Conservation (phyloP, 2,329 filamentous ascomycete genomes). For the Aspergillus latus region DNA sequence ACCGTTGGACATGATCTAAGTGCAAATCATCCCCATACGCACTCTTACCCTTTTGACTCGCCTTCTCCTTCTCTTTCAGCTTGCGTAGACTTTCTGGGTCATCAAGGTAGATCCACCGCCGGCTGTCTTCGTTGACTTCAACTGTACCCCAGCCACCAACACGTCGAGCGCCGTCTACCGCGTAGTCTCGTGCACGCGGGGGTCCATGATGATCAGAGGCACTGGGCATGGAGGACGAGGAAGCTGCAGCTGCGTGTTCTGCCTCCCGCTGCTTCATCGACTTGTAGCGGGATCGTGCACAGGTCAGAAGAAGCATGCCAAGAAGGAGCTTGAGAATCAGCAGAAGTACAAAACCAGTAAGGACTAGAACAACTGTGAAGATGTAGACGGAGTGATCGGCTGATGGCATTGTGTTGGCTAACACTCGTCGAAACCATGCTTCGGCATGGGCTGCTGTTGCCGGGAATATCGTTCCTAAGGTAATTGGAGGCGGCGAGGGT, state of each 20-base stretch:
- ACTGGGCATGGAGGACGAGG: slow-evolving; percentile 3
- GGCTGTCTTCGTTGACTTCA: slow-evolving; percentile 84
- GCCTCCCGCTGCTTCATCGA: slow-evolving; percentile 72
- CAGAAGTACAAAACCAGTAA: slow-evolving; percentile 80
- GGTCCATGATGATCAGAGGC: slow-evolving; percentile 21
- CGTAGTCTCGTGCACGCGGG: slow-evolving; percentile 44
- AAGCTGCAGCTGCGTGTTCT: slow-evolving; percentile 16
- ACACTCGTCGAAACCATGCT: slow-evolving; percentile 38
- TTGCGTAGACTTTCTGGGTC: slow-evolving; percentile 70
- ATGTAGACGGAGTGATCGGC: slow-evolving; percentile 44
- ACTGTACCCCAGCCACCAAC: slow-evolving; percentile 81
- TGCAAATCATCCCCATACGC: slow-evolving; percentile 58
- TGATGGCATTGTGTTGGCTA: slow-evolving; percentile 45
- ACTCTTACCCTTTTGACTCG: slow-evolving; percentile 59
- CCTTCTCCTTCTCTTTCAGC: slow-evolving; percentile 61
- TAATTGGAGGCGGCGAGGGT: slow-evolving; percentile 65
- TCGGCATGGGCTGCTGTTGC: slow-evolving; percentile 54
- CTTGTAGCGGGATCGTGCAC: slow-evolving; percentile 74
- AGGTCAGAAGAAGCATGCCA: slow-evolving; percentile 81
- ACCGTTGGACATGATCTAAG: slow-evolving; percentile 70
- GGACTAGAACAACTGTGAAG: slow-evolving; percentile 76
- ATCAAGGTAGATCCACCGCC: slow-evolving; percentile 82
- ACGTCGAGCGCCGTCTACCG: slow-evolving; percentile 71
- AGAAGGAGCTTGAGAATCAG: slow-evolving; percentile 81
- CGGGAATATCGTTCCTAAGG: slow-evolving; percentile 53